A percentile compares a stretch with the other conserved stretches of the same genome.
Conservation (phyloP, 1,284 basidiomycete genomes). For the Nidula niveotomentosa region DNA sequence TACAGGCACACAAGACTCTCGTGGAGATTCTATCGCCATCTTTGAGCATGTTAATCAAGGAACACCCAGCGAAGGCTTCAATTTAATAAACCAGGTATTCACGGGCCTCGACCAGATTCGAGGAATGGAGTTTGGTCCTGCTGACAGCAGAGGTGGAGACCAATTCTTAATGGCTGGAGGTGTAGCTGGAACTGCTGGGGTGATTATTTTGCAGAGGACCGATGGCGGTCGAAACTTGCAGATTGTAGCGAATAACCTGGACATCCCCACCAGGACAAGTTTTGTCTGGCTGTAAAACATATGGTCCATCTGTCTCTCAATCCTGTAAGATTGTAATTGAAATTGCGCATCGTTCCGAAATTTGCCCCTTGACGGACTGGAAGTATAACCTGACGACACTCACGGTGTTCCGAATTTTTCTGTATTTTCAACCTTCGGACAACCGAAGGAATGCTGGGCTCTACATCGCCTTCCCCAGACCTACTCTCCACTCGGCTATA, state of each 20-base stretch:
- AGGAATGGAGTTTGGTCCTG: conserved; percentile 57
- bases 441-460: too few relatives aligned
- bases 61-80: conserved; percentile 29
- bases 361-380: too few relatives aligned
- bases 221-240: conserved; percentile 52
- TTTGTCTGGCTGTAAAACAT: conserved; percentile 43
- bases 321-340: neutral
- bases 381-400: too few relatives aligned
- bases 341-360: too few relatives aligned
- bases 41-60: conserved; percentile 44
- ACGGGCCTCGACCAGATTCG: conserved; percentile 59
- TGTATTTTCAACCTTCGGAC: too few relatives aligned
- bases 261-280: conserved; percentile 48
- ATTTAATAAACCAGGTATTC: conserved; percentile 24
- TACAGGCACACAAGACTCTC: conserved; percentile 42
- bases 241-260: conserved; percentile 50
- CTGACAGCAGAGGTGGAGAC: conserved; percentile 36
- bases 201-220: conserved; percentile 51
- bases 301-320: neutral
- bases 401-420: too few relatives aligned
- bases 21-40: conserved; percentile 65
- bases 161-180: conserved; percentile 59
- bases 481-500: too few relatives aligned
- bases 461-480: too few relatives aligned
- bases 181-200: conserved; percentile 49